phyloP scores from a whole-genome alignment of 345 rosid genomes.

The Rhizophora mangle region DNA sequence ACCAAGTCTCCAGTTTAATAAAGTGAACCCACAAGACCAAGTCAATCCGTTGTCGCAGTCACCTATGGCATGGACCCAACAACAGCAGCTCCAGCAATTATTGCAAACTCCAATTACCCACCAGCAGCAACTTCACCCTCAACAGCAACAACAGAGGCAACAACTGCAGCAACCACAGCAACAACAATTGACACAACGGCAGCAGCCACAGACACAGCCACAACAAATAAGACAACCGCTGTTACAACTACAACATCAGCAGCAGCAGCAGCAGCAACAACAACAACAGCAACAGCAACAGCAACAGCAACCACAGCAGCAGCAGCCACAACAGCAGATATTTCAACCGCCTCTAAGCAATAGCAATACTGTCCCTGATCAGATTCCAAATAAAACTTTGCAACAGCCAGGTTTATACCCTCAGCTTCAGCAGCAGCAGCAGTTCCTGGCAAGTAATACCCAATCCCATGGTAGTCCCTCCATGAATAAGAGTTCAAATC shows the following conservation, averaged over 20 bases:
- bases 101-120: conserved; percentile 36
- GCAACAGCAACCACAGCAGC: neutral
- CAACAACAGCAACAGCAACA: conserved; percentile 7
- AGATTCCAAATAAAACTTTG: conserved; percentile 38
- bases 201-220: conserved; percentile 20
- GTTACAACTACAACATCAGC: conserved; percentile 24
- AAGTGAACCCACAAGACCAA: conserved; percentile 52
- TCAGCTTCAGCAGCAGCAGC: conserved; percentile 57
- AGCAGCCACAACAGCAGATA: conserved; percentile 39
- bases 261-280: conserved; percentile 21
- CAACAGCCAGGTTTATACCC: conserved; percentile 52
- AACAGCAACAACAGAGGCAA: conserved; percentile 28
- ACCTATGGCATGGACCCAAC: conserved; percentile 60
- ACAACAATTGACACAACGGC: conserved; percentile 36
- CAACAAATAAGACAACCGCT: conserved; percentile 35
- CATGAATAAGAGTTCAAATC: conserved; percentile 49
- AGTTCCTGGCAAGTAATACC: conserved; percentile 42
- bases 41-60: conserved; percentile 58
- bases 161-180: conserved; percentile 37
- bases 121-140: conserved; percentile 39
- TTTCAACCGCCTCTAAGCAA: conserved; percentile 43
- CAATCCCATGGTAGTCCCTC: conserved; percentile 39
- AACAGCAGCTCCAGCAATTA: conserved; percentile 59
- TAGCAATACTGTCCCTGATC: conserved; percentile 43
- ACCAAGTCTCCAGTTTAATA: conserved; percentile 59